Percentiles rank a stretch among this genome's conserved stretches.
These are phyloP conservation scores for Stachybotrys elegans DNA, from an alignment of 2,329 filamentous ascomycete genomes.

Conservation along the genomic window DNA sequence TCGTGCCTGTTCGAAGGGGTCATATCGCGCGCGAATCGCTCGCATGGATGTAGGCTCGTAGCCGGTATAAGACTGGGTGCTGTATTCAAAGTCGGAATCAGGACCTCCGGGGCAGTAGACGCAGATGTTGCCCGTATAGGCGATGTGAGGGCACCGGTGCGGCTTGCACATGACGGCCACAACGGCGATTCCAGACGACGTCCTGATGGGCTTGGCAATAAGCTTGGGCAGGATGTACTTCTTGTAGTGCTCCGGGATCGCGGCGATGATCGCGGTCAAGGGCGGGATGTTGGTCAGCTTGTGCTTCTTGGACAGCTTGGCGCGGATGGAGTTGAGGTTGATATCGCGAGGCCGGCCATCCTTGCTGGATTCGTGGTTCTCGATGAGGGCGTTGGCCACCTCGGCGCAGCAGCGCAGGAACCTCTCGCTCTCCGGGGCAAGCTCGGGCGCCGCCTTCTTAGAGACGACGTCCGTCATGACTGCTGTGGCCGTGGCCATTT, in stretches of 20 bases:
- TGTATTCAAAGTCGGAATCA: constrained; percentile 98
- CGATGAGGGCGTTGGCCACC: constrained; percentile 87
- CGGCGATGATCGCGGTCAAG: constrained; percentile 93
- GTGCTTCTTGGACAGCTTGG: constrained; percentile 90
- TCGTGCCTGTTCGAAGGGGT: constrained; percentile 94
- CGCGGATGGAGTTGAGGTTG: constrained; percentile 84
- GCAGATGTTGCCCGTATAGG: constrained; percentile 97
- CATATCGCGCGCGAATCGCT: constrained; percentile 92
- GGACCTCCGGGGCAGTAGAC: constrained; percentile 97
- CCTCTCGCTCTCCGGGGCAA: constrained; percentile 89
- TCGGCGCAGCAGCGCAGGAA: constrained; percentile 93
- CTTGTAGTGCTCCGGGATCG: constrained; percentile 99
- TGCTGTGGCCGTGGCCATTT: constrained; percentile 55
- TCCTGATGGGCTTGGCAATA: constrained; percentile 93
- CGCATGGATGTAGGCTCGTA: constrained; percentile 99
- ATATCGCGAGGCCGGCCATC: constrained; percentile 76
- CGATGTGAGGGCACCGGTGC: constrained; percentile 94
- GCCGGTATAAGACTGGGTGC: constrained; percentile 96
- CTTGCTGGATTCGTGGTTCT: constrained; percentile 81
- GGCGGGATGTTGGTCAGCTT: constrained; percentile 82
- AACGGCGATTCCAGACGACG: constrained; percentile 93
- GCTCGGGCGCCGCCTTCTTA: constrained; percentile 66
- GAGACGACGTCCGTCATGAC: constrained; percentile 59
- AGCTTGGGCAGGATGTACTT: constrained; percentile 97
- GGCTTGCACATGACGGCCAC: constrained; percentile 99